Evolutionary conservation across 1,284 basidiomycete genomes (phyloP).

Genomic region (Ceratobasidium sp.): DNA sequence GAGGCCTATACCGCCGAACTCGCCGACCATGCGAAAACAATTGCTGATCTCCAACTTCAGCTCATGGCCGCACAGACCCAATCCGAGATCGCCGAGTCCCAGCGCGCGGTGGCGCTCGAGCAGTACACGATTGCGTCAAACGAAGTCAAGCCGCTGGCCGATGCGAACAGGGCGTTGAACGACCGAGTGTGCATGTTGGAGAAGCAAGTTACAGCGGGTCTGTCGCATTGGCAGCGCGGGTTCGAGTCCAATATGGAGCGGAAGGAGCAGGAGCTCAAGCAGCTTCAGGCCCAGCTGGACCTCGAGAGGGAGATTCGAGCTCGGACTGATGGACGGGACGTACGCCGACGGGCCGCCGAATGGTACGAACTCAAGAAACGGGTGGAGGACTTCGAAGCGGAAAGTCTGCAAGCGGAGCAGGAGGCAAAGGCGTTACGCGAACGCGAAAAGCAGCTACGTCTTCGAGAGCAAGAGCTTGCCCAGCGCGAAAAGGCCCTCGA

Average conservation of each 20-base stretch:
- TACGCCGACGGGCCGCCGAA: slow-evolving; percentile 34
- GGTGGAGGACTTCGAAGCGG: slow-evolving; percentile 32
- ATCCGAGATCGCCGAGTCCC: slow-evolving; percentile 25
- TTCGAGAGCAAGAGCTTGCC: slow-evolving; percentile 12
- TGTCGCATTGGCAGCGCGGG: slow-evolving; percentile 18
- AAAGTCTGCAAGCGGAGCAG: slow-evolving; percentile 8
- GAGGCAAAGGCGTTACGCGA: not conserved
- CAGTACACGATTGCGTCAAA: slow-evolving; percentile 27
- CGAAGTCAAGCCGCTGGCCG: slow-evolving; percentile 17
- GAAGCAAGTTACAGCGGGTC: slow-evolving; percentile 9
- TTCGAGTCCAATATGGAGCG: slow-evolving; percentile 9
- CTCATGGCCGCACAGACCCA: slow-evolving; percentile 23
- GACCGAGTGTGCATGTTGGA: not conserved
- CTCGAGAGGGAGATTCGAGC: slow-evolving; percentile 26
- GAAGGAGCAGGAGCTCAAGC: slow-evolving; percentile 9
- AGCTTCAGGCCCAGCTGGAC: slow-evolving; percentile 18
- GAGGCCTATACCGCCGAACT: not conserved
- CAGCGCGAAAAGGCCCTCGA: slow-evolving; percentile 1
- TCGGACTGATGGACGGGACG: slow-evolving; percentile 8
- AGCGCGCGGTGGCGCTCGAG: slow-evolving; percentile 7
- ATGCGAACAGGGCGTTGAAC: slow-evolving; percentile 14
- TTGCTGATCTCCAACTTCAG: slow-evolving; percentile 14
- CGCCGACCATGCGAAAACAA: not conserved
- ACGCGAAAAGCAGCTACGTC: slow-evolving; percentile 2
- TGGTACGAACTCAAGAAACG: slow-evolving; percentile 40